Evolutionary conservation across 163 green algal species (phyloP).

Genomic region (Chlamydomonas reinhardtii): DNA sequence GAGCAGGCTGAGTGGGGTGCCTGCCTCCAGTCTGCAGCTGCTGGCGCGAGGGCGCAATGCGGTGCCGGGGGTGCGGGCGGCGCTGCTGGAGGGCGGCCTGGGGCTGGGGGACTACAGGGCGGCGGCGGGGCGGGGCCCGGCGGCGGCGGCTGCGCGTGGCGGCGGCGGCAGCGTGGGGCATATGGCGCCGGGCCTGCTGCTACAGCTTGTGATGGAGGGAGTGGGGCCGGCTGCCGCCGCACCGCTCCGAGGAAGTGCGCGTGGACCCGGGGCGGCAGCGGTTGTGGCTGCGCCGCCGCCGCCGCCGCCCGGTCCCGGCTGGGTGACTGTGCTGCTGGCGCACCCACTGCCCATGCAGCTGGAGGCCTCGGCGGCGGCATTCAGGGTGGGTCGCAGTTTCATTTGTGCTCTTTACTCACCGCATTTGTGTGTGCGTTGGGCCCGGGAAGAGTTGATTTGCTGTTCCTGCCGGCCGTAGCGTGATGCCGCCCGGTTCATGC

Average conservation of each 20-base stretch:
- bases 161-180: neutral
- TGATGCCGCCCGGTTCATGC: no score
- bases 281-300: neutral
- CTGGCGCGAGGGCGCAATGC: neutral
- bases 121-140: neutral
- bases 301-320: neutral
- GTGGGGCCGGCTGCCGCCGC: neutral
- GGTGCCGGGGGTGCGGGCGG: neutral
- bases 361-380: conserved; percentile 6
- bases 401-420: no score
- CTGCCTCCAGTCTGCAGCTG: neutral
- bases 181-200: neutral
- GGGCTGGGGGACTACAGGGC: neutral
- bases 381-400: neutral
- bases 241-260: neutral
- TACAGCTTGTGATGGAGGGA: neutral
- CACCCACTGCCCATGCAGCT: neutral
- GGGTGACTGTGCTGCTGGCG: conserved; percentile 26
- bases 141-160: no score
- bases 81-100: conserved; percentile 9
- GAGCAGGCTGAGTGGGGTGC: neutral
- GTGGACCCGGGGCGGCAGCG: no score
- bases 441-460: no score
- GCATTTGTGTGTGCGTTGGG: no score
- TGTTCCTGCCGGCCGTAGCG: no score